A percentile compares a stretch with the other conserved stretches of the same genome.
Evolutionary conservation across 176 grass and related monocot genomes (phyloP).

Genomic region (Rhipidocladum racemiflorum): DNA sequence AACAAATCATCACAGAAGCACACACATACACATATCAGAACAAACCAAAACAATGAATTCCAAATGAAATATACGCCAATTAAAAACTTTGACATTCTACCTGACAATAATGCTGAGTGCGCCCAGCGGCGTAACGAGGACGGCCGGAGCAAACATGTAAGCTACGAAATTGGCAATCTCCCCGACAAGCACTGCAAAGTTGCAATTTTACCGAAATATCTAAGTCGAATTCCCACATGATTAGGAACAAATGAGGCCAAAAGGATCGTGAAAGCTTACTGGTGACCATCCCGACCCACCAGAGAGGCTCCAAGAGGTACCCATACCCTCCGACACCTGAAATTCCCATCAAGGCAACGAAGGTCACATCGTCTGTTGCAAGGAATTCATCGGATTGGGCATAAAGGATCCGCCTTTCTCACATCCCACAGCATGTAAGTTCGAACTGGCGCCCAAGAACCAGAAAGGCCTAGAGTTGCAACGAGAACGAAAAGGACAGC

Average conservation of each 20-base stretch:
- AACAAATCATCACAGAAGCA: conserved; percentile 5
- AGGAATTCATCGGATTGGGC: conserved; percentile 18
- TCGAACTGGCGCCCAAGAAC: conserved; percentile 27
- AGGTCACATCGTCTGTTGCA: not conserved
- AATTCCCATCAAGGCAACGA: conserved; percentile 21
- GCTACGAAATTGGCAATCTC: conserved; percentile 95
- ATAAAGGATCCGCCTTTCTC: conserved; percentile 15
- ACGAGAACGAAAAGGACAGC: conserved; percentile 13
- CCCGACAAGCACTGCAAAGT: conserved; percentile 72
- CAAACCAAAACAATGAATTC: not conserved
- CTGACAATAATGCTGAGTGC: conserved; percentile 95
- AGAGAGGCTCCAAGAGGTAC: conserved; percentile 89
- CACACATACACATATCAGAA: not conserved
- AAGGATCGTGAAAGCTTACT: conserved; percentile 53
- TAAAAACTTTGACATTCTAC: conserved; percentile 17
- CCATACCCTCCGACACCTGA: conserved; percentile 85
- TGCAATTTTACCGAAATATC: not conserved
- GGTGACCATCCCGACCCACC: conserved; percentile 93
- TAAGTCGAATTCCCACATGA: conserved; percentile 5
- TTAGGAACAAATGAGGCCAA: not conserved
- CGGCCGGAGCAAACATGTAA: conserved; percentile 86
- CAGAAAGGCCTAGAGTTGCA: conserved; percentile 27
- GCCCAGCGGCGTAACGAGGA: conserved; percentile 78
- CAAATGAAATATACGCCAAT: not conserved
- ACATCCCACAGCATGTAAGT: not conserved